phyloP scores from a whole-genome alignment of 257 asterid species.

The Solanum gracilifrons region DNA sequence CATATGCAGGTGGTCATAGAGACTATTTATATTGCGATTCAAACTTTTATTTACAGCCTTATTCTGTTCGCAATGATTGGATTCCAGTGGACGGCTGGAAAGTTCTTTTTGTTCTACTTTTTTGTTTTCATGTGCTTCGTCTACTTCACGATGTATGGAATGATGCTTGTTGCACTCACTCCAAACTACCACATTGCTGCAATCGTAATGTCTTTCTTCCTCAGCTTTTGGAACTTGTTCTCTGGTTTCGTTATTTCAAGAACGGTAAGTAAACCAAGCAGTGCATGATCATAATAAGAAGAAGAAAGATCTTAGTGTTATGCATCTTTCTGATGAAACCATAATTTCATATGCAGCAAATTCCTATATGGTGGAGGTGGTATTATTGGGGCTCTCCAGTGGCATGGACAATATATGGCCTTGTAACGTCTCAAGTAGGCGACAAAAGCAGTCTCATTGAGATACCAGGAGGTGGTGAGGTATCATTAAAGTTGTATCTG shows the following conservation, averaged over 20 bases:
- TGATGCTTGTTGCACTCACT: constrained; percentile 83
- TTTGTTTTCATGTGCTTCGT: constrained; percentile 64
- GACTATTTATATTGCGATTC: constrained; percentile 41
- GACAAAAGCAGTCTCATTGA: constrained; percentile 14
- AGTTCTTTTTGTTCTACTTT: constrained; percentile 68
- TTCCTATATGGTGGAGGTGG: constrained; percentile 95
- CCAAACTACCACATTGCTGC: constrained; percentile 76
- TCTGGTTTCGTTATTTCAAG: constrained; percentile 68
- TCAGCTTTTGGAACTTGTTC: constrained; percentile 82
- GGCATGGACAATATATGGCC: constrained; percentile 85
- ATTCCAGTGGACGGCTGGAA: constrained; percentile 42
- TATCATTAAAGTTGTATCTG: constrained; percentile 36
- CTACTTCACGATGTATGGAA: constrained; percentile 75
- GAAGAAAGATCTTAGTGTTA: neutral
- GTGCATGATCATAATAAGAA: neutral
- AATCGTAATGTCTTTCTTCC: constrained; percentile 75
- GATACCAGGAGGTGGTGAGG: constrained; percentile 31
- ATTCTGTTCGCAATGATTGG: constrained; percentile 82
- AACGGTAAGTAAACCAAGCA: constrained; percentile 33
- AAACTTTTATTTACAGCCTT: constrained; percentile 57
- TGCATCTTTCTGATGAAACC: neutral
- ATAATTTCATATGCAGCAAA: constrained; percentile 28
- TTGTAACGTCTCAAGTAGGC: constrained; percentile 66
- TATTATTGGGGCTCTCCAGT: constrained; percentile 81
- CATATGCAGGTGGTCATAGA: constrained; percentile 57